A percentile compares a stretch with the other conserved stretches of the same genome.
phyloP scores from a whole-genome alignment of 768 basidiomycete species.

The Lactarius pseudohatsudake region DNA sequence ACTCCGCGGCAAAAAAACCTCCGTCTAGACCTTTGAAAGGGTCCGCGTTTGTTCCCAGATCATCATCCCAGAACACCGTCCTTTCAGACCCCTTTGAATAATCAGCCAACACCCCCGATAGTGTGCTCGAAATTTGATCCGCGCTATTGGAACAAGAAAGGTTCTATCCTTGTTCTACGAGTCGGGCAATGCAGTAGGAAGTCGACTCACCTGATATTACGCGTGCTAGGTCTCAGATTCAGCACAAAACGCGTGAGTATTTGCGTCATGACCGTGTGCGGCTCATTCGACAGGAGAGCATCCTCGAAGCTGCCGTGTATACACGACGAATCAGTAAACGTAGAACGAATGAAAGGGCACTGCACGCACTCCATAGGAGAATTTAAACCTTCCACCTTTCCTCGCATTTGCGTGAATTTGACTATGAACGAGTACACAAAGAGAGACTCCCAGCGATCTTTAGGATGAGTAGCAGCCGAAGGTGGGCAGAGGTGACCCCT shows the following conservation, averaged over 20 bases:
- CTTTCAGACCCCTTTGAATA: conserved; percentile 72
- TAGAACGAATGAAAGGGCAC: conserved; percentile 28
- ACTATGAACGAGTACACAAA: conserved; percentile 85
- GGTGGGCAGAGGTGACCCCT: conserved; percentile 54
- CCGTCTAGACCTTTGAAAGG: conserved; percentile 64
- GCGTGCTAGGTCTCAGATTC: conserved; percentile 83
- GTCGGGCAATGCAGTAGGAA: conserved; percentile 34
- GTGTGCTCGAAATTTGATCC: conserved; percentile 79
- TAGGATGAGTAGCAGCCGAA: conserved; percentile 68
- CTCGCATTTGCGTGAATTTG: conserved; percentile 74
- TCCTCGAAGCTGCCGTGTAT: conserved; percentile 65
- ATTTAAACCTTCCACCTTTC: conserved; percentile 76
- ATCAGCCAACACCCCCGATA: conserved; percentile 66
- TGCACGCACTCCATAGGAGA: conserved; percentile 78
- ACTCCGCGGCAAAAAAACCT: conserved; percentile 79
- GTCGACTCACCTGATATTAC: conserved; percentile 79
- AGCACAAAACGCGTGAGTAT: conserved; percentile 75
- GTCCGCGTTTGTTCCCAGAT: conserved; percentile 63
- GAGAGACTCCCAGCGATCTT: conserved; percentile 82
- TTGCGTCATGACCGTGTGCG: conserved; percentile 69
- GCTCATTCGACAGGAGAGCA: conserved; percentile 68
- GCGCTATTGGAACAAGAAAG: conserved; percentile 49
- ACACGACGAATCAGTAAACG: conserved; percentile 6
- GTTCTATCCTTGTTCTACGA: conserved; percentile 38
- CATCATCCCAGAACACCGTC: conserved; percentile 80